Evolutionary conservation across 1,139 yeast genomes (phyloP).

Genomic region (Protomyces arabidopsidicola): DNA sequence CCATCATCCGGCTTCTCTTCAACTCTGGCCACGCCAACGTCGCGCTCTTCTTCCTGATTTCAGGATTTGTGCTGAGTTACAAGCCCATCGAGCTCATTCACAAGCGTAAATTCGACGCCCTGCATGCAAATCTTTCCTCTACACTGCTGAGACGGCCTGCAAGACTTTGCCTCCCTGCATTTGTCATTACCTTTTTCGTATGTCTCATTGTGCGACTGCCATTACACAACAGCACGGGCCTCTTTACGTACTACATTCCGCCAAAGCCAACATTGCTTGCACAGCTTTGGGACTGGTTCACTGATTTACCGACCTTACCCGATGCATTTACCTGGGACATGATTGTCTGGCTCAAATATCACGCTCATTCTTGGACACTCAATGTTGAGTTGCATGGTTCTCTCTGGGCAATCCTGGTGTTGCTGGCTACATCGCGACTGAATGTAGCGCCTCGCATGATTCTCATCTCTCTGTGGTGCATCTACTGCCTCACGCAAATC

Average conservation of each 20-base stretch:
- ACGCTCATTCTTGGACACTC: constrained; percentile 23
- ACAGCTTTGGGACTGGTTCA: constrained; percentile 12
- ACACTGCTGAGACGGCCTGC: constrained; percentile 9
- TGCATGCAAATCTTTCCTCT: constrained; percentile 14
- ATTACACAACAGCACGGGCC: background rate
- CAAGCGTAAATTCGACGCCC: constrained; percentile 4
- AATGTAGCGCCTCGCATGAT: constrained; percentile 11
- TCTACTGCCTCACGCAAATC: constrained; percentile 22
- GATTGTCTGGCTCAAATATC: constrained; percentile 21
- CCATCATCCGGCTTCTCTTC: constrained; percentile 10
- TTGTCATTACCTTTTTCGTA: constrained; percentile 19
- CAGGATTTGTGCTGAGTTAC: constrained; percentile 16
- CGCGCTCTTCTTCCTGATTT: constrained; percentile 20
- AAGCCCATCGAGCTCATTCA: constrained; percentile 17
- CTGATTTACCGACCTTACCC: constrained; percentile 4
- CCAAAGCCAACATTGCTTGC: constrained; percentile 6
- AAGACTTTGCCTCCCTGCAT: constrained; percentile 7
- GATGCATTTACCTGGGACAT: constrained; percentile 21
- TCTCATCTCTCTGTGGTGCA: constrained; percentile 11
- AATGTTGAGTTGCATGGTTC: constrained; percentile 20
- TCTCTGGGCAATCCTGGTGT: constrained; percentile 11
- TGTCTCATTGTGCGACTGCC: constrained; percentile 9
- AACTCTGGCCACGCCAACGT: constrained; percentile 23
- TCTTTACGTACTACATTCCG: background rate
- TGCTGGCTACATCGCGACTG: constrained; percentile 10